Base-by-base conservation (phyloP, 805 yeast genomes). In the Wickerhamomyces hampshirensis region DNA sequence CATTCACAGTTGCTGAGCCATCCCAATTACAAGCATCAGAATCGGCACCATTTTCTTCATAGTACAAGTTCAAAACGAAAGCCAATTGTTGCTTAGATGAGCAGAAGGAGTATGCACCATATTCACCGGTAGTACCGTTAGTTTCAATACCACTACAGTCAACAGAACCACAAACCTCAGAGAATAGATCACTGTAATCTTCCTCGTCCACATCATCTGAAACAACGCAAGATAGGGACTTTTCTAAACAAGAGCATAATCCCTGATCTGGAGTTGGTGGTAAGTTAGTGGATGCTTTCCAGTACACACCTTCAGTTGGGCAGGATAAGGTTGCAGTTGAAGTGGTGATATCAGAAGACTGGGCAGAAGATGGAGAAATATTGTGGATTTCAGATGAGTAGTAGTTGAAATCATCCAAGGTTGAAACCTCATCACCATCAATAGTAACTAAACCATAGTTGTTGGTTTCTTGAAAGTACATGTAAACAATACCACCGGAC, bases 401-500 rank as follows among this genome's bases (percentile, higher is more conserved):
- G 68, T 81, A 69, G 55, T 63, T 56, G 66, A 68, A 84, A 62
- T 83, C 91, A 31, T 60, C 60, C 63, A 80, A 63, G 38, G 91
- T 81, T 34, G 66, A 59, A 41, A 79, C 82, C n/a, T 59, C 42
- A 42, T 55, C 56, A 10, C 19, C 14, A 35, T 60, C 63, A 43
- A 77, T 60, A 36, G 74, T 46, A 36, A 83, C 89, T 56, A 83
- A 71, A 66, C 94, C 91, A 55, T 81, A 83, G 51, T 82, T 60
- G 65, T 83, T 83, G 38, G 64, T 66, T 67, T 84, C 91, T 66
- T 84, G 72, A 64, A 76, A 84, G 66, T 83, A 84, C 89, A 83
- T 77, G 68, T 82, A 84, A 37, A 83, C 91, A 55, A 84, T 83
- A 74, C 91, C 94, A 66, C 94, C 91, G 34, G 91, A 83, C 93